Conservation (phyloP, 768 basidiomycete species). For the Boletus vinaceobasis region DNA sequence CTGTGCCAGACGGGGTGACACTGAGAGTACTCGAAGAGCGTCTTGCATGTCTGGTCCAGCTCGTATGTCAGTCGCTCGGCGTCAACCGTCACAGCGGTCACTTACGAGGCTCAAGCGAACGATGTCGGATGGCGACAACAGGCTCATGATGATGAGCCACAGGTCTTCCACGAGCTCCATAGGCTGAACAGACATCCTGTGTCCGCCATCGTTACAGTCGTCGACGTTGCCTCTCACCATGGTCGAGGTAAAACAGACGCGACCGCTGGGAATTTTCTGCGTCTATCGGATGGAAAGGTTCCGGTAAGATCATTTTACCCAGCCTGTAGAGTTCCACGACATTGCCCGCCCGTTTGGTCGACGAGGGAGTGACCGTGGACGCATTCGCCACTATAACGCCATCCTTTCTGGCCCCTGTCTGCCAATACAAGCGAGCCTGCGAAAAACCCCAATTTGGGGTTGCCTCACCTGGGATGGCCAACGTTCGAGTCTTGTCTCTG, state of each 20-base stretch:
- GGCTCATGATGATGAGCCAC: slow-evolving; percentile 29
- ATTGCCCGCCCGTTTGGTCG: neutral
- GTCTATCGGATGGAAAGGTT: neutral
- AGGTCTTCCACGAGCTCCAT: slow-evolving; percentile 25
- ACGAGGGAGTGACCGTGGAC: slow-evolving; percentile 1
- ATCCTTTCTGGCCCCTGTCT: slow-evolving; percentile 9
- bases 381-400: slow-evolving; percentile 22
- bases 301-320: slow-evolving; percentile 7
- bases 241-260: neutral
- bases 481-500: neutral
- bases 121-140: slow-evolving; percentile 25
- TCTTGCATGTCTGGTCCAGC: slow-evolving; percentile 22
- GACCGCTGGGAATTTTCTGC: neutral
- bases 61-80: neutral
- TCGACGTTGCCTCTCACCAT: neutral
- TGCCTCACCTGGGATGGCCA: no score
- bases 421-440: neutral
- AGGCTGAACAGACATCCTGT: neutral
- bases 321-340: slow-evolving; percentile 1
- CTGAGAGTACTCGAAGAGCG: slow-evolving; percentile 23
- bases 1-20: slow-evolving; percentile 25
- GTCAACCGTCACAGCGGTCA: neutral
- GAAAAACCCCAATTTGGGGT: no score
- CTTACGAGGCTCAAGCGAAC: slow-evolving; percentile 27
- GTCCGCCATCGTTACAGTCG: neutral